Evolutionary conservation across 2,329 filamentous ascomycete genomes (phyloP).

Genomic region (Arthrobotrys megalospora): DNA sequence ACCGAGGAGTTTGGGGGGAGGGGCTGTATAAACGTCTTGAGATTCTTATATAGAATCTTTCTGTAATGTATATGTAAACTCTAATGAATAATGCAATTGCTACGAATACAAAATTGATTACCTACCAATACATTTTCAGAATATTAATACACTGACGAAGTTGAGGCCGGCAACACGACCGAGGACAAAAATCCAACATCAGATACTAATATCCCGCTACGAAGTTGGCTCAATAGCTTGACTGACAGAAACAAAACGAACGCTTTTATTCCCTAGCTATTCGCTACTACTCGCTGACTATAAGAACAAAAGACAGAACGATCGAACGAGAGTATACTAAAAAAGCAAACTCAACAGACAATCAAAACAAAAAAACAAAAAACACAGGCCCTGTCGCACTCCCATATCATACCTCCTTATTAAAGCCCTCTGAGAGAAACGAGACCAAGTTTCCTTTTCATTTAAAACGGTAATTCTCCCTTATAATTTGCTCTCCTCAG

Average conservation of each 20-base stretch:
- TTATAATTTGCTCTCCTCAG: conserved; percentile 26
- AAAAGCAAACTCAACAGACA: conserved; percentile 18
- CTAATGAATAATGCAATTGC: conserved; percentile 36
- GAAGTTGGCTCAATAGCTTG: no score
- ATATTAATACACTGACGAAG: no score
- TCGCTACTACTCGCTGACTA: conserved; percentile 32
- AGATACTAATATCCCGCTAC: background rate
- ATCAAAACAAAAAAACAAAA: background rate
- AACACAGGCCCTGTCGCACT: background rate
- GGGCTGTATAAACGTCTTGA: conserved; percentile 13
- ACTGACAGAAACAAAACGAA: conserved; percentile 17
- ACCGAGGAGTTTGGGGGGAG: background rate
- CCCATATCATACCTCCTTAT: background rate
- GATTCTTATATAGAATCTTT: background rate
- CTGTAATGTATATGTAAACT: conserved; percentile 25
- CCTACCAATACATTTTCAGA: background rate
- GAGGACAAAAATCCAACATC: background rate
- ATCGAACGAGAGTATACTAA: conserved; percentile 25
- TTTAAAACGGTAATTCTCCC: background rate
- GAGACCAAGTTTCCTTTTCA: background rate
- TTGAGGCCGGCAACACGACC: background rate
- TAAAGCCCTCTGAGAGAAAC: background rate
- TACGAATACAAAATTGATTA: conserved; percentile 6
- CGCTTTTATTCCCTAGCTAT: conserved; percentile 40
- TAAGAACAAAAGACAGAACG: background rate